Base-by-base conservation (phyloP, 192 early-diverging fungal genomes). In the Coemansia sp. region DNA sequence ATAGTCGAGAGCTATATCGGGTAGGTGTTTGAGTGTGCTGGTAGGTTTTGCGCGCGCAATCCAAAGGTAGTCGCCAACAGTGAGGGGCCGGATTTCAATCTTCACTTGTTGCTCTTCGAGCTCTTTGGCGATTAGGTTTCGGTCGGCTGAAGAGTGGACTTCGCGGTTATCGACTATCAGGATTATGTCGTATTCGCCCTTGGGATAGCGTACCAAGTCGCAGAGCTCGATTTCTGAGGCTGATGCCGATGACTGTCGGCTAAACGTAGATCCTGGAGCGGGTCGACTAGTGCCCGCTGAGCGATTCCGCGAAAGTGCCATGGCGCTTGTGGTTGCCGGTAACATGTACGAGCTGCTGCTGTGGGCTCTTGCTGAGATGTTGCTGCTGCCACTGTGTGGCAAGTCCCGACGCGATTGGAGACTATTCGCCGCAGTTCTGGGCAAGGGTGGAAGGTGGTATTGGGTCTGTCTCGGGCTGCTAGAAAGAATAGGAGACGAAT, bases 41-140 rank as follows among this genome's bases (percentile, higher is more conserved):
- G 37, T 68, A 3, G 64, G 52, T n/a, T 67, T 65, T 35, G 82
- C 64, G 32, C 80, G 82, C 0, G 95, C 97, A 2, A 97, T 84
- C 96, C 96, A 99, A 43, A 92, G 66, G 10, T 95, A 88, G 73
- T 99, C 97, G 32, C 96, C 97, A 8, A 99, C 72, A 7, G 89
- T 88, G 63, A 99, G 78, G 14, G 85, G 76, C 14, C 90, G 80
- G 6, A 86, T 88, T 11, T 85, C 76, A 2, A 88, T 73, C 5
- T 68, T 74, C 1, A 96, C 66, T 0, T 88, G 88, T 19, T 84
- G 72, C 17, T 84, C 67, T 35, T 78, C 80, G 13, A 99, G 85
- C 47, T 89, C 87, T 28, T 85, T 67, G 35, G 87, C 86, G 33
- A 99, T 88, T 58, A 90, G 93, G 40, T 82, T 82, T 37, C 96